Conservation (phyloP, 148 eudicot genomes). For the Nepenthes mirabilis region DNA sequence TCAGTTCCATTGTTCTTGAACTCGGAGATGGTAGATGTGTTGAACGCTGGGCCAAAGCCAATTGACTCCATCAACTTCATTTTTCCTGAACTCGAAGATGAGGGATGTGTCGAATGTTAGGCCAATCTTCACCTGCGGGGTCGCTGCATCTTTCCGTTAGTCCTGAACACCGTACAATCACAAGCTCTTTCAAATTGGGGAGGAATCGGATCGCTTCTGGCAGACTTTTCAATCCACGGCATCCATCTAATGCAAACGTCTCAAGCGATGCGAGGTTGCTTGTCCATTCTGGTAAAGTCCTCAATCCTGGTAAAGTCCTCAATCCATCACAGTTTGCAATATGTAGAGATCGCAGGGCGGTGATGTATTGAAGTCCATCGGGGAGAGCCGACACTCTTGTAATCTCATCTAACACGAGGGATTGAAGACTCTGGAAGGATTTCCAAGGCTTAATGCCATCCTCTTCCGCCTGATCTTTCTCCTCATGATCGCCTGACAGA, state of each 20-base stretch:
- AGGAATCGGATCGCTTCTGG: slow-evolving; percentile 12
- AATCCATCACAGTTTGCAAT: not conserved
- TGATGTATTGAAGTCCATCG: slow-evolving; percentile 9
- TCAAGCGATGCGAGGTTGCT: slow-evolving; percentile 10
- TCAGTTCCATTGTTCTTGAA: no score
- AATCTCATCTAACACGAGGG: slow-evolving; percentile 3
- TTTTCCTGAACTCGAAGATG: not conserved
- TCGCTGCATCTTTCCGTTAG: slow-evolving; percentile 4
- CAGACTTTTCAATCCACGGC: slow-evolving; percentile 11
- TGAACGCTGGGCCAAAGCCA: no score
- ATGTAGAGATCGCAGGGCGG: slow-evolving; percentile 4
- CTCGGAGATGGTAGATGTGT: no score
- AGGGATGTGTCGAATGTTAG: slow-evolving; percentile 2
- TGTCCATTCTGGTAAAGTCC: slow-evolving; percentile 6
- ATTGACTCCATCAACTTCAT: no score
- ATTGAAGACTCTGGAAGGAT: slow-evolving; percentile 1
- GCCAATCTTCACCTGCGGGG: not conserved
- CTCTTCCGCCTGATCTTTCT: not conserved
- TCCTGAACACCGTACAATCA: not conserved
- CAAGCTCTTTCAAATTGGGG: slow-evolving; percentile 7
- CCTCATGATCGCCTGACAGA: not conserved
- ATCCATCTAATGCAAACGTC: not conserved
- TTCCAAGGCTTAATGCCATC: slow-evolving; percentile 2
- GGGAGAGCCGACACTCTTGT: slow-evolving; percentile 8
- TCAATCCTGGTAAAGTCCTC: slow-evolving; percentile 3